Conservation (phyloP, 257 asterid species). For the Fraxinus cuspidata region DNA sequence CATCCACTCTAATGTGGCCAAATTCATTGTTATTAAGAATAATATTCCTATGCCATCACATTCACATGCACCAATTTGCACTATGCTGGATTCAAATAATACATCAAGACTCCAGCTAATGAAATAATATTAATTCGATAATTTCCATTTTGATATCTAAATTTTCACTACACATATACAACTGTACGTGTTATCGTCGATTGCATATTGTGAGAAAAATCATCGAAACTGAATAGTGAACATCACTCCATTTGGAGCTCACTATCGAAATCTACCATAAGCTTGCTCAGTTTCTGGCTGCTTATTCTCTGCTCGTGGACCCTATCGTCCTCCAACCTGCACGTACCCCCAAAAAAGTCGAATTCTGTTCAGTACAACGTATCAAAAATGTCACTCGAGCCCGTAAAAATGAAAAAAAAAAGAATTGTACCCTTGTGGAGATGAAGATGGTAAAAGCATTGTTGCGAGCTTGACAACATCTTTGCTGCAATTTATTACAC, state of each 20-base stretch:
- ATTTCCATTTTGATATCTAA: not conserved
- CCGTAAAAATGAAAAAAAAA: slow-evolving; percentile 20
- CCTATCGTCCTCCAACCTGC: slow-evolving; percentile 56
- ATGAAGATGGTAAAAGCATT: slow-evolving; percentile 45
- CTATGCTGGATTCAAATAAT: not conserved
- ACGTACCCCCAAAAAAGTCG: not conserved
- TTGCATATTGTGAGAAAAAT: not conserved
- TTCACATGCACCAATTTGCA: not conserved
- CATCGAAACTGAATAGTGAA: not conserved
- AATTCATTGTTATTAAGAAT: not conserved
- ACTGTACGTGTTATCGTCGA: not conserved
- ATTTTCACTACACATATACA: slow-evolving; percentile 4
- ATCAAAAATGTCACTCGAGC: not conserved
- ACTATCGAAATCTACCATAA: slow-evolving; percentile 70
- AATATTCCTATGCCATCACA: not conserved
- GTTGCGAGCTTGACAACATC: slow-evolving; percentile 65
- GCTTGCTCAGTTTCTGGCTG: slow-evolving; percentile 70
- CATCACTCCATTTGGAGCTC: slow-evolving; percentile 24
- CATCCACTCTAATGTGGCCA: not conserved
- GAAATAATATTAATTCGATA: not conserved
- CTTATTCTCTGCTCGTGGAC: slow-evolving; percentile 70
- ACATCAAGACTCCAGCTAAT: not conserved
- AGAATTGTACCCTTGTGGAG: slow-evolving; percentile 14
- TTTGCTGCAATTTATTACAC: slow-evolving; percentile 47
- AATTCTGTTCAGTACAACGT: not conserved